Percentiles rank a stretch among this genome's conserved stretches.
These are phyloP conservation scores for Pseudogymnoascus sp. DNA, from an alignment of 2,329 filamentous ascomycete genomes.

Conservation along the genomic window DNA sequence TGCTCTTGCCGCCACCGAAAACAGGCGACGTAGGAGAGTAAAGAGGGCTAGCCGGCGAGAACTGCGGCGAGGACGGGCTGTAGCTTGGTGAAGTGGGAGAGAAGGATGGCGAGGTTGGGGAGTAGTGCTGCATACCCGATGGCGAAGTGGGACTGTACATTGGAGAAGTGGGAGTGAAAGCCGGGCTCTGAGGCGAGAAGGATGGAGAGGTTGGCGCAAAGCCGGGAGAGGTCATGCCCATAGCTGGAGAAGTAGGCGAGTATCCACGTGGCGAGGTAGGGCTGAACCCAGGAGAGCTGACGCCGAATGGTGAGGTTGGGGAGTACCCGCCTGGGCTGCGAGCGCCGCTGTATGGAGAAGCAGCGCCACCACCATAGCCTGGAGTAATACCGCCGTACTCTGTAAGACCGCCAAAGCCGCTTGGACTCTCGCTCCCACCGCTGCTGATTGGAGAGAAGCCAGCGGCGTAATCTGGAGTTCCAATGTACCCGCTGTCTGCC, in stretches of 20 bases:
- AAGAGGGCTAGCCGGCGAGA: constrained; percentile 20
- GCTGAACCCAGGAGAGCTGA: constrained; percentile 21
- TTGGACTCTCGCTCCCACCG: constrained; percentile 62
- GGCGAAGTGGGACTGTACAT: constrained; percentile 22
- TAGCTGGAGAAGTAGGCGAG: constrained; percentile 23
- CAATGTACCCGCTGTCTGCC: constrained; percentile 60
- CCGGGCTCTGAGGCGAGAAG: constrained; percentile 59
- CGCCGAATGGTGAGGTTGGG: constrained; percentile 35
- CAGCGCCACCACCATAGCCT: constrained; percentile 42
- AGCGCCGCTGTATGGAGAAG: constrained; percentile 55
- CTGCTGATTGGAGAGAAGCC: constrained; percentile 73
- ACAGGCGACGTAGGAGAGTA: constrained; percentile 26
- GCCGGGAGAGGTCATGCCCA: constrained; percentile 58
- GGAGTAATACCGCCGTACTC: constrained; percentile 46
- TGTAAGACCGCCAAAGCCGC: constrained; percentile 53
- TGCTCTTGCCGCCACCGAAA: constrained; percentile 11
- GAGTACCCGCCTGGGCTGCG: constrained; percentile 54
- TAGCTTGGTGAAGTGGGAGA: constrained; percentile 42
- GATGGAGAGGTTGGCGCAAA: constrained; percentile 66
- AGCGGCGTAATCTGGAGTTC: constrained; percentile 50
- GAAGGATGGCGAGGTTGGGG: constrained; percentile 25
- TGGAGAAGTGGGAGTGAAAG: constrained; percentile 26
- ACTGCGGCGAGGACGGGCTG: constrained; percentile 25
- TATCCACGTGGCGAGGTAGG: constrained; percentile 73
- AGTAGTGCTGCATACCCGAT: constrained; percentile 16